Evolutionary conservation across 768 basidiomycete species (phyloP).

Genomic region (Lactarius vividus): DNA sequence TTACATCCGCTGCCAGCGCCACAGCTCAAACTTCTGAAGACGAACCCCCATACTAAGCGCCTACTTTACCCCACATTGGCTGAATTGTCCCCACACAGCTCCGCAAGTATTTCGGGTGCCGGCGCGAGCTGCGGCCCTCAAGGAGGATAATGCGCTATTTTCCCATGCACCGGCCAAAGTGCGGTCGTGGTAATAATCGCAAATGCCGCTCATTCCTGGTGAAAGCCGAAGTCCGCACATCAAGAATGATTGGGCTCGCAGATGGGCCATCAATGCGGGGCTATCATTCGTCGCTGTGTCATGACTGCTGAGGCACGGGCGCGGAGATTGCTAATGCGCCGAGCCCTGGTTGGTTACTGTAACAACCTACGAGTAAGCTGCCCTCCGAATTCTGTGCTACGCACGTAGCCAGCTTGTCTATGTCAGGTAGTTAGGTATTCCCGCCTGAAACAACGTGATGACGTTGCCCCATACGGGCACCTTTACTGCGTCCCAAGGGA

Average conservation of each 20-base stretch:
- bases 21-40: not conserved
- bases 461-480: not conserved
- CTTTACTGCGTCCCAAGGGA: not conserved
- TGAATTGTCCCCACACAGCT: conserved; percentile 8
- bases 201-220: not conserved
- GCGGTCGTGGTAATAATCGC: not conserved
- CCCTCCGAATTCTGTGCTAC: not conserved
- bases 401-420: not conserved
- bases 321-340: conserved; percentile 7
- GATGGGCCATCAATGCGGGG: conserved; percentile 20
- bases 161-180: not conserved
- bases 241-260: not conserved
- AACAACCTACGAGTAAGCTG: not conserved
- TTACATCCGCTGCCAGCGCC: not conserved
- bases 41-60: conserved; percentile 1
- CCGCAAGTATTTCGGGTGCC: conserved; percentile 15
- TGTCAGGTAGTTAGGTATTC: not conserved
- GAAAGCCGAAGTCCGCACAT: conserved; percentile 12
- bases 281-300: conserved; percentile 4
- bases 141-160: not conserved
- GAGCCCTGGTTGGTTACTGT: not conserved
- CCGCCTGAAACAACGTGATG: not conserved
- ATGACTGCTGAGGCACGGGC: not conserved
- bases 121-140: not conserved
- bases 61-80: conserved; percentile 7